Evolutionary conservation across 148 eudicot species (phyloP).

Genomic region (Rhododendron ovatum): DNA sequence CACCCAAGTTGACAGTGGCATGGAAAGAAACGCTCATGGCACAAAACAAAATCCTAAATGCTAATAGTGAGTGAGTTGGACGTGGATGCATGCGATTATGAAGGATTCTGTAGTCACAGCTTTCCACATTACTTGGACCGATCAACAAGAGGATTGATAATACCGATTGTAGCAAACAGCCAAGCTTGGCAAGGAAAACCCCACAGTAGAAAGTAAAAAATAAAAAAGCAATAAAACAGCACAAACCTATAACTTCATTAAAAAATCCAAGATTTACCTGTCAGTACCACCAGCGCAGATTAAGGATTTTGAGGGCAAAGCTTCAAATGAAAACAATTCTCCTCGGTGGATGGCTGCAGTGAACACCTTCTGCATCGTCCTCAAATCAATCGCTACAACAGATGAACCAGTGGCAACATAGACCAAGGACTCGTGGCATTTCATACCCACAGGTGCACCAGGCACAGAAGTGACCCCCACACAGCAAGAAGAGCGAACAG

Average conservation of each 20-base stretch:
- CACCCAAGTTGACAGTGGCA: neutral
- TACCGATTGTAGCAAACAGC: neutral
- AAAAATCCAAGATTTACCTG: slow-evolving; percentile 31
- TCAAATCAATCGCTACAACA: slow-evolving; percentile 58
- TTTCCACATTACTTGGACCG: neutral
- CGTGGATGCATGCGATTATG: neutral
- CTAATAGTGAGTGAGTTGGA: neutral
- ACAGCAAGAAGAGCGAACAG: slow-evolving; percentile 60
- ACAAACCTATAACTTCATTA: neutral
- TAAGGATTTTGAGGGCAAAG: slow-evolving; percentile 58
- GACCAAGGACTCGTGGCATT: slow-evolving; percentile 64
- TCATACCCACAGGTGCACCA: slow-evolving; percentile 56
- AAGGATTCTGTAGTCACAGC: neutral
- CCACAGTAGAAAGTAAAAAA: neutral
- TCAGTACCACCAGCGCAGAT: slow-evolving; percentile 57
- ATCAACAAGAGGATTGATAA: neutral
- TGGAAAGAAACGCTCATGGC: neutral
- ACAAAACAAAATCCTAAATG: neutral
- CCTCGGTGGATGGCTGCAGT: slow-evolving; percentile 27
- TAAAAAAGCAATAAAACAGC: neutral
- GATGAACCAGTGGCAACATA: slow-evolving; percentile 62
- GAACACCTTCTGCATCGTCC: slow-evolving; percentile 58
- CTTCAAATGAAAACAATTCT: slow-evolving; percentile 48
- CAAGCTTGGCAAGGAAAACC: neutral
- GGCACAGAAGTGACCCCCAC: slow-evolving; percentile 52